A percentile compares a stretch with the other conserved stretches of the same genome.
These are phyloP conservation scores for Corylus avellana DNA, from an alignment of 306 rosid species.

Conservation along the genomic window DNA sequence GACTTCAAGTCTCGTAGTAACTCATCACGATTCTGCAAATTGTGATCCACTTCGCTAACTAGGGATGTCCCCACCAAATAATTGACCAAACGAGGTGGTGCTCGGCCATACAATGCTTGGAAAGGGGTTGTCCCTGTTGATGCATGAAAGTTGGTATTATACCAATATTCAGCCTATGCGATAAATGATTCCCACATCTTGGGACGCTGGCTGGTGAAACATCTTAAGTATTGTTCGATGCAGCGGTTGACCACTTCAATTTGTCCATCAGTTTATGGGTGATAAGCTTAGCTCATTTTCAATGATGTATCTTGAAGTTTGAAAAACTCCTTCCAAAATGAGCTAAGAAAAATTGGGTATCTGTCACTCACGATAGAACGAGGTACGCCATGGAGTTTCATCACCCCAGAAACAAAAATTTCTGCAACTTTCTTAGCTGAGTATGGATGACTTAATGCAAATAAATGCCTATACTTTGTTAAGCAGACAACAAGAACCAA, in stretches of 20 bases:
- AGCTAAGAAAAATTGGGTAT: not conserved
- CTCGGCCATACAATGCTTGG: not conserved
- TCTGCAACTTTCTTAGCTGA: not conserved
- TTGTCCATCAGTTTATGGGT: not conserved
- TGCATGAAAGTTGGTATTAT: not conserved
- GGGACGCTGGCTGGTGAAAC: not conserved
- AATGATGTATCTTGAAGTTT: not conserved
- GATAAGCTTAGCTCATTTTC: not conserved
- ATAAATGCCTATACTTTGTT: not conserved
- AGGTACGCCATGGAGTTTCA: not conserved
- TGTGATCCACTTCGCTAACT: not conserved
- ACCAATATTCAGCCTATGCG: not conserved
- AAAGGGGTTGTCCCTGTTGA: not conserved
- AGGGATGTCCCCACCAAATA: not conserved
- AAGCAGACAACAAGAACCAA: not conserved
- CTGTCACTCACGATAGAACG: not conserved
- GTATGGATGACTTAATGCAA: not conserved
- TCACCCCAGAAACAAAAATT: not conserved
- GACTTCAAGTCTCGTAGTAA: no score
- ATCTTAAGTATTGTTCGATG: not conserved
- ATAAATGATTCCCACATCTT: not conserved
- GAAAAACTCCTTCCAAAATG: not conserved
- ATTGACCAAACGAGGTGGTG: not conserved
- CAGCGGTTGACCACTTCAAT: not conserved
- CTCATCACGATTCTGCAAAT: no score